Evolutionary conservation across 805 yeast genomes (phyloP).

Genomic region (Lachancea sp.): DNA sequence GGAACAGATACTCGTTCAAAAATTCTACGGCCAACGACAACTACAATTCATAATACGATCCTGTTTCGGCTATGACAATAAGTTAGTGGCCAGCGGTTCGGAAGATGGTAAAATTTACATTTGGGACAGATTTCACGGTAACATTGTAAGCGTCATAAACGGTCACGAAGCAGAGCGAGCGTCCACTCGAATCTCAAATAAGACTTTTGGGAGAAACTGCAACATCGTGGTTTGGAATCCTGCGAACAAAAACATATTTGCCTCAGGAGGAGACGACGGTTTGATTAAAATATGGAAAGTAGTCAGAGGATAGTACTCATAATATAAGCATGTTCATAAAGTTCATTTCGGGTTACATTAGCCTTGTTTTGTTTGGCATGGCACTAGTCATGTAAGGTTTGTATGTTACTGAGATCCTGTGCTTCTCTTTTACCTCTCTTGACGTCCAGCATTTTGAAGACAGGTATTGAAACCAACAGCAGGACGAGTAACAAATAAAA

Average conservation of each 20-base stretch:
- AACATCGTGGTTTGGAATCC: slow-evolving; percentile 78
- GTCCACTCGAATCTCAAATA: slow-evolving; percentile 12
- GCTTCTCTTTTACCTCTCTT: slow-evolving; percentile 59
- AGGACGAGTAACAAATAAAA: slow-evolving; percentile 56
- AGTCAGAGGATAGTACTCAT: slow-evolving; percentile 15
- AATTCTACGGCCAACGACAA: slow-evolving; percentile 68
- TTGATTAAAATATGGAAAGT: slow-evolving; percentile 63
- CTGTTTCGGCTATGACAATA: slow-evolving; percentile 67
- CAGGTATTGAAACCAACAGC: slow-evolving; percentile 49
- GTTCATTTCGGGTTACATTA: too few relatives aligned
- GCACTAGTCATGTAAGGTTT: slow-evolving; percentile 2
- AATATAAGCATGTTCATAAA: too few relatives aligned
- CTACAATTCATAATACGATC: slow-evolving; percentile 65
- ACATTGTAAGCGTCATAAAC: slow-evolving; percentile 41
- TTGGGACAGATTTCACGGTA: slow-evolving; percentile 72
- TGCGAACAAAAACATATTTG: slow-evolving; percentile 46
- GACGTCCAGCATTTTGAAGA: slow-evolving; percentile 49
- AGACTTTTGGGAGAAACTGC: slow-evolving; percentile 37
- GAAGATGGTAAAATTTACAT: slow-evolving; percentile 74
- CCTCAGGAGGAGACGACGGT: slow-evolving; percentile 81
- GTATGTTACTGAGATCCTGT: slow-evolving; percentile 28
- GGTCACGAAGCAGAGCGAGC: slow-evolving; percentile 24
- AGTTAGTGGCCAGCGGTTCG: slow-evolving; percentile 70
- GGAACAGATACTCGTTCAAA: slow-evolving; percentile 50
- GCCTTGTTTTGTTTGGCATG: too few relatives aligned